Base-by-base conservation (phyloP, 208 protist species). In the Eutreptiella sp. region DNA sequence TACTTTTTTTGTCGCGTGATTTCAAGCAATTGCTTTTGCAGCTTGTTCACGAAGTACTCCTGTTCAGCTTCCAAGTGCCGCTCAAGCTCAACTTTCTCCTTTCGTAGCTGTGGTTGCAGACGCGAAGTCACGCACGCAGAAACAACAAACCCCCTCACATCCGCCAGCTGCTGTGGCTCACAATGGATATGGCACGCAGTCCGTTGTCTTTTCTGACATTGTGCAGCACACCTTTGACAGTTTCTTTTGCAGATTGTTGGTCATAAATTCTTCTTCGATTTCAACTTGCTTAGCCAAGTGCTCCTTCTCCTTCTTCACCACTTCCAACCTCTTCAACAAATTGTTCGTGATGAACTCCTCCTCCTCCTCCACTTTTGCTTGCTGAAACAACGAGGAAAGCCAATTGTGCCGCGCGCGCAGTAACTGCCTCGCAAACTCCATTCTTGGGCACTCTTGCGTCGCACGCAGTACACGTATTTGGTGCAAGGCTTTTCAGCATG, bases 241-340 rank as follows among this genome's bases (percentile, higher is more conserved):
- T 41, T 87, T 80, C 27, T 81, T 70, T 45, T 81, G 73, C 23
- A 86, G 33, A 27, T 69, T 80, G 53, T 85, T 86, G 2, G 76
- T 84, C 4, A 87, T 24, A 29, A 83, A 76, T 33, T 86, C 80
- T 63, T 86, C 80, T 43, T 86, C 80, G 39, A 70, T 47, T 58
- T 86, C 80, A 0, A 85, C 72, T 35, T 86, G 58, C 19, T 68
- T 9, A 0, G 53, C 42, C 19, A 86, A 29, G 31, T 45, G 48
- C 42, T 76, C 75, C 26, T 86, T 85, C 46, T 86, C 77, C 14
- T 72, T 79, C 26, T 85, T 59, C 16, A 86, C 64, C 46, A 65
- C 53, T 39, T 81, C 61, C 0, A 87, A 53, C 34, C 83, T 70
- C 36, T 81, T 78, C 28, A 87, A 73, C 39, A 86, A 57, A 28